Percentiles rank a stretch among this genome's conserved stretches.
phyloP scores from a whole-genome alignment of 371 early-diverging fungal genomes.

The Mortierella sp. region DNA sequence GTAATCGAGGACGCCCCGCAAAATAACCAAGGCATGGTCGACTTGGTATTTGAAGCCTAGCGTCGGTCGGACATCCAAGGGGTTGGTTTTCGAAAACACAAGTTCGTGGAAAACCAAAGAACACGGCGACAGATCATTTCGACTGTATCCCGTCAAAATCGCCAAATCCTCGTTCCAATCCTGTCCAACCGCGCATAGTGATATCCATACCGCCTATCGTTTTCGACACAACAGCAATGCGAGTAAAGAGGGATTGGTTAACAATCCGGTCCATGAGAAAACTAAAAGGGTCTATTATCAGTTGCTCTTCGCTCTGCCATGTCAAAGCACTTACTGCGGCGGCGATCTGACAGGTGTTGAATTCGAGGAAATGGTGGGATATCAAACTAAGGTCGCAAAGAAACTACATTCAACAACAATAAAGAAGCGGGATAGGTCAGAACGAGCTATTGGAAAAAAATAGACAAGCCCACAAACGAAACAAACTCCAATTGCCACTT shows the following conservation, averaged over 20 bases:
- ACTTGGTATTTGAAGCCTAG: conserved; percentile 19
- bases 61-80: conserved; percentile 7
- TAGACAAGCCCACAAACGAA: not conserved
- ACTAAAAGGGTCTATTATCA: too few relatives aligned
- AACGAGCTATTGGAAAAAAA: too few relatives aligned
- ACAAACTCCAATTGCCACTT: conserved; percentile 6
- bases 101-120: conserved; percentile 28
- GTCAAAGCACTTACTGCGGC: conserved; percentile 36
- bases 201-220: conserved; percentile 41
- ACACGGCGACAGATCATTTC: conserved; percentile 30
- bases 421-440: not conserved
- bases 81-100: not conserved
- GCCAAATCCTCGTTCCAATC: conserved; percentile 49
- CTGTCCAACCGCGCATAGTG: conserved; percentile 23
- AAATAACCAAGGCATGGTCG: not conserved
- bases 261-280: too few relatives aligned
- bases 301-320: too few relatives aligned
- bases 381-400: conserved; percentile 45
- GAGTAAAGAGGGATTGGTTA: not conserved
- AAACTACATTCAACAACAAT: conserved; percentile 17
- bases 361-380: conserved; percentile 33
- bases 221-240: not conserved
- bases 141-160: conserved; percentile 36
- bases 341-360: conserved; percentile 40
- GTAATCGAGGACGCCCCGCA: conserved; percentile 3